phyloP scores from a whole-genome alignment of 169 alveolate species.

The Miamiensis avidus region DNA sequence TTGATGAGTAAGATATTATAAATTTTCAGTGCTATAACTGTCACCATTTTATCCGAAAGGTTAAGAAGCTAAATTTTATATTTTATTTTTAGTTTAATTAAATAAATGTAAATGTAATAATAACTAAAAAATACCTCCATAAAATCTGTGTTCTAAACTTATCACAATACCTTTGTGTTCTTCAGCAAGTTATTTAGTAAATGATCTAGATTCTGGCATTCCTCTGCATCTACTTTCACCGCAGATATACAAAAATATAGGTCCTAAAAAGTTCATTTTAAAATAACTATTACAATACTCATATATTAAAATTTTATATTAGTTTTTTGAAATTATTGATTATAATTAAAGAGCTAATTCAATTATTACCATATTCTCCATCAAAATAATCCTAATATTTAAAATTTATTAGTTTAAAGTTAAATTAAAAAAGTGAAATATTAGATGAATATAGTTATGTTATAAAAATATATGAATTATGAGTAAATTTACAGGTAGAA shows the following conservation, averaged over 20 bases:
- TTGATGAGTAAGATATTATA: slow-evolving; percentile 46
- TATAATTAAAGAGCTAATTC: too few species aligned
- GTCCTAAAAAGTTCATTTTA: neutral
- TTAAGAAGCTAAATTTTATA: slow-evolving; percentile 31
- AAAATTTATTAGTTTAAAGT: too few species aligned
- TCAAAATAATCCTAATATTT: too few species aligned
- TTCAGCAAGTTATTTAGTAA: slow-evolving; percentile 34
- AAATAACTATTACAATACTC: slow-evolving; percentile 16
- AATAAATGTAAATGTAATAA: neutral
- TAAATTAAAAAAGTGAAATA: too few species aligned
- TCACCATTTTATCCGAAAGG: slow-evolving; percentile 36
- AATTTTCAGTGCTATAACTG: slow-evolving; percentile 33
- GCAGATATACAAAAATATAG: slow-evolving; percentile 39
- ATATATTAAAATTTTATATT: neutral
- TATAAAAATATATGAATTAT: too few species aligned
- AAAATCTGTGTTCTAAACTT: slow-evolving; percentile 49
- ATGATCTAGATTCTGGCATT: slow-evolving; percentile 19
- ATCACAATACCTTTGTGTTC: slow-evolving; percentile 31
- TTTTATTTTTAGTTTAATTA: too few species aligned
- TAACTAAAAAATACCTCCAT: slow-evolving; percentile 4
- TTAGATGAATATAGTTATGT: too few species aligned
- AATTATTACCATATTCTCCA: too few species aligned
- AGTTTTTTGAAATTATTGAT: too few species aligned
- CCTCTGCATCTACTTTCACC: slow-evolving; percentile 53
- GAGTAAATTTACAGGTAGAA: too few species aligned